A percentile compares a stretch with the other conserved stretches of the same genome.
These are phyloP conservation scores for Pichia sp. DNA, from an alignment of 1,139 yeast genomes.

Conservation along the genomic window DNA sequence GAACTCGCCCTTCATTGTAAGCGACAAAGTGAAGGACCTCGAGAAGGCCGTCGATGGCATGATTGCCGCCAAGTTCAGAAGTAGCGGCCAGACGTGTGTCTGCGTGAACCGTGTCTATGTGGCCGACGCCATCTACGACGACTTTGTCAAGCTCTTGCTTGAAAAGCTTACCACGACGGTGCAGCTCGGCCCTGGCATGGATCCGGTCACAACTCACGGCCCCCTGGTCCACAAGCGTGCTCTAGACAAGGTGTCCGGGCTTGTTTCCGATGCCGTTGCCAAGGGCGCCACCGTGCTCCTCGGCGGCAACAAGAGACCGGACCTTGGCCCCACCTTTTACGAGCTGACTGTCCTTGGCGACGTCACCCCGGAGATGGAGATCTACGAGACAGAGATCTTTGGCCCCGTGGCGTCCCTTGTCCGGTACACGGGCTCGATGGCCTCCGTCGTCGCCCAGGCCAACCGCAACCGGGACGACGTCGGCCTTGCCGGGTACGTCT, in stretches of 20 bases:
- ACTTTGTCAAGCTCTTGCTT: slow-evolving; percentile 50
- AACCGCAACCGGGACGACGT: slow-evolving; percentile 54
- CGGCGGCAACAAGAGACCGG: slow-evolving; percentile 62
- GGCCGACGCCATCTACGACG: slow-evolving; percentile 58
- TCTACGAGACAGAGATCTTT: slow-evolving; percentile 75
- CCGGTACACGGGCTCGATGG: slow-evolving; percentile 52
- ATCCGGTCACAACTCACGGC: slow-evolving; percentile 67
- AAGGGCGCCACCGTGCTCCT: slow-evolving; percentile 66
- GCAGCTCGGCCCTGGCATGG: slow-evolving; percentile 69
- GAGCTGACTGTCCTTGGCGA: slow-evolving; percentile 69
- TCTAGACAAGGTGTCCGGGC: slow-evolving; percentile 62
- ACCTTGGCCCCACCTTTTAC: slow-evolving; percentile 72
- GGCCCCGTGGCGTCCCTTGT: slow-evolving; percentile 86
- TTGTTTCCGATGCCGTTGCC: slow-evolving; percentile 66
- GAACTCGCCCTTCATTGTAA: slow-evolving; percentile 86
- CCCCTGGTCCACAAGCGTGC: slow-evolving; percentile 71
- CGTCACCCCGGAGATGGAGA: slow-evolving; percentile 60
- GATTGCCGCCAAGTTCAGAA: slow-evolving; percentile 63
- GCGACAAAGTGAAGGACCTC: slow-evolving; percentile 68
- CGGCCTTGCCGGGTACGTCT: slow-evolving; percentile 80
- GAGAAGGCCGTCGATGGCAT: slow-evolving; percentile 75
- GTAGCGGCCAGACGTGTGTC: slow-evolving; percentile 78
- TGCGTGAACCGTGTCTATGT: slow-evolving; percentile 75
- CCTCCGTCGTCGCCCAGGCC: slow-evolving; percentile 30
- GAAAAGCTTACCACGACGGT: slow-evolving; percentile 38